Evolutionary conservation across 2,329 filamentous ascomycete species (phyloP).

Genomic region (Fusarium luffae): DNA sequence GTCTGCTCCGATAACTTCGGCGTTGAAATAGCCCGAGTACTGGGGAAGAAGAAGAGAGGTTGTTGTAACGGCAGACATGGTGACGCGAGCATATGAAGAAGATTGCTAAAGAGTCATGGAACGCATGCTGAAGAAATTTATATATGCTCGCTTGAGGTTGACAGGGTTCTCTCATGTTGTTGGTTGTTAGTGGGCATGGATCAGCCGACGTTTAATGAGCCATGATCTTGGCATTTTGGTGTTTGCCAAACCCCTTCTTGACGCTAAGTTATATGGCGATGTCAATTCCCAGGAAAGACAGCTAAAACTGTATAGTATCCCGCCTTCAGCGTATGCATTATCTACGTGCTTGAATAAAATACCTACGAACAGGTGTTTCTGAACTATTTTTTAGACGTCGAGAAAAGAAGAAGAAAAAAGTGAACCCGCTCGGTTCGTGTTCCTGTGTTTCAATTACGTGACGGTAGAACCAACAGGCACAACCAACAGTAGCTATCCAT

Average conservation of each 20-base stretch:
- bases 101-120: neutral
- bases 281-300: neutral
- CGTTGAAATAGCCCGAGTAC: neutral
- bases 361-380: neutral
- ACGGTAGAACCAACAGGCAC: neutral
- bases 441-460: neutral
- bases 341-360: too few species aligned
- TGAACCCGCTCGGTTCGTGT: neutral
- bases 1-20: neutral
- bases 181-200: neutral
- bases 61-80: neutral
- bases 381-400: rapidly evolving
- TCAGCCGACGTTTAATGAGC: neutral
- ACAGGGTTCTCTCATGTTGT: neutral
- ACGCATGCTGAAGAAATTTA: neutral
- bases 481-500: neutral
- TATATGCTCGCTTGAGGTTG: neutral
- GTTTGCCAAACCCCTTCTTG: neutral
- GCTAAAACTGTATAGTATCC: neutral
- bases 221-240: neutral
- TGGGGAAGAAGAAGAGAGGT: neutral
- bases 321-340: too few species aligned
- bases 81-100: neutral
- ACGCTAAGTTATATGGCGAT: neutral
- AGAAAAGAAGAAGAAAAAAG: neutral